Base-by-base conservation (phyloP, 805 yeast species). In the Candida vartiovaarae region DNA sequence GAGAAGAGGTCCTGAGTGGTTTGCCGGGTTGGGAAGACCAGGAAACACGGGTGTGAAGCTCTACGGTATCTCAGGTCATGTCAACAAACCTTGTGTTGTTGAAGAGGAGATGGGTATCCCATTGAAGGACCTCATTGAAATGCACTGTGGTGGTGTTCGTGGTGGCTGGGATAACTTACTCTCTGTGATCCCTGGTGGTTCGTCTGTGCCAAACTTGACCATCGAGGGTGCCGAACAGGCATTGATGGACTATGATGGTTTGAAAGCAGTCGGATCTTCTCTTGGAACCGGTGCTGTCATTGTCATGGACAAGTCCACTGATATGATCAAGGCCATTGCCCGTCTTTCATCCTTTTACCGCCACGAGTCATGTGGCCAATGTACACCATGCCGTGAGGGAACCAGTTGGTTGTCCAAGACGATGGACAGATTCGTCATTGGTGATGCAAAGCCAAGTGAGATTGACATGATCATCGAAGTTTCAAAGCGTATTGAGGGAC, bases 21-120 rank as follows among this genome's bases (percentile, higher is more conserved):
- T 87, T 65, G 80, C 82, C 35, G 66, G 79, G 9, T 81, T 87
- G 57, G 95, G 95, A 50, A 77, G 95, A 62, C 90, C 84, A 67
- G 77, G 95, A 60, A 87, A 87, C 68, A 57, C 78, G 26, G 95
- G 95, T 52, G 82, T 88, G 45, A 87, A 87, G 68, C 72, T 87
- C 54, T 87, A 75, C 67, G 86, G 95, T 71, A 80, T 87, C 54
- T 84, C 93, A 10, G 95, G 95, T 38, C 91, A 87, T 60, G 95
- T 87, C 52, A 87, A 87, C 66, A 87, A 84, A 62, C 95, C 95
- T 49, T 84, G 95, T 74, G 86, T 93, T 8, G 90, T 87, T 49
- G 95, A 87, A 69, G 95, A 87, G 67, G 95, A 86, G 67, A 87
- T 87, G 95, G 85, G 95, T 3, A 84, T 87, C 52, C 88, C 95